Conservation (phyloP, 2,329 filamentous ascomycete species). For the Colletotrichum caudatum region DNA sequence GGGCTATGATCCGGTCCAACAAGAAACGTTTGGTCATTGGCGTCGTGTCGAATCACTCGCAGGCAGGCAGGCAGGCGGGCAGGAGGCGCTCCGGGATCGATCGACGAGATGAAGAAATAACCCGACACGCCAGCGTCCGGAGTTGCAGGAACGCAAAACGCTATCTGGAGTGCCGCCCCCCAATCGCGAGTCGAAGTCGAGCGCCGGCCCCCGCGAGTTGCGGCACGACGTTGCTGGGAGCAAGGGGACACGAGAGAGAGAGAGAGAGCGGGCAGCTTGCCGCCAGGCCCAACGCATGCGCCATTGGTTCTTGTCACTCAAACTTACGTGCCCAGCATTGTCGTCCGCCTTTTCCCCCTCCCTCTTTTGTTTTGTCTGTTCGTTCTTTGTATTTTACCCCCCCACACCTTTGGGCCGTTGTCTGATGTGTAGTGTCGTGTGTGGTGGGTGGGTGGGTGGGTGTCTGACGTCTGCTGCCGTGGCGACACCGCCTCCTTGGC, state of each 20-base stretch:
- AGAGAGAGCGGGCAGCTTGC: not conserved
- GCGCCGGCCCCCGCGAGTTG: slow-evolving; percentile 5
- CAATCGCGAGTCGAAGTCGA: slow-evolving; percentile 8
- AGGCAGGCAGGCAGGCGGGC: not conserved
- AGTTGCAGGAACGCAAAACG: slow-evolving; percentile 14
- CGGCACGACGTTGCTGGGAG: not conserved
- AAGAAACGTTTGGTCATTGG: not conserved
- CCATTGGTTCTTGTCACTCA: not conserved
- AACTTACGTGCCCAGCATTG: not conserved
- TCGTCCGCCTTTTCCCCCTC: not conserved
- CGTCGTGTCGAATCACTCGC: not conserved
- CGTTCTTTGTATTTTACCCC: not conserved
- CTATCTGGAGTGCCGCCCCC: not conserved
- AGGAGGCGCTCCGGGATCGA: slow-evolving; percentile 11
- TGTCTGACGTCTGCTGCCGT: not conserved
- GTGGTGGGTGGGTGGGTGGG: too few relatives aligned
- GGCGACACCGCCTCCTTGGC: slow-evolving; percentile 1
- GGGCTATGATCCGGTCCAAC: slow-evolving; percentile 10
- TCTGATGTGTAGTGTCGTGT: too few relatives aligned
- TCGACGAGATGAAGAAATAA: slow-evolving; percentile 2
- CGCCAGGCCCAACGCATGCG: not conserved
- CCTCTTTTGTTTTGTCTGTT: not conserved
- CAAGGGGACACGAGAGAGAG: not conserved
- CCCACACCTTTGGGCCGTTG: not conserved
- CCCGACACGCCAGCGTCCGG: not conserved